phyloP scores from a whole-genome alignment of 2,329 filamentous ascomycete genomes.

The Mollisia scopiformis region DNA sequence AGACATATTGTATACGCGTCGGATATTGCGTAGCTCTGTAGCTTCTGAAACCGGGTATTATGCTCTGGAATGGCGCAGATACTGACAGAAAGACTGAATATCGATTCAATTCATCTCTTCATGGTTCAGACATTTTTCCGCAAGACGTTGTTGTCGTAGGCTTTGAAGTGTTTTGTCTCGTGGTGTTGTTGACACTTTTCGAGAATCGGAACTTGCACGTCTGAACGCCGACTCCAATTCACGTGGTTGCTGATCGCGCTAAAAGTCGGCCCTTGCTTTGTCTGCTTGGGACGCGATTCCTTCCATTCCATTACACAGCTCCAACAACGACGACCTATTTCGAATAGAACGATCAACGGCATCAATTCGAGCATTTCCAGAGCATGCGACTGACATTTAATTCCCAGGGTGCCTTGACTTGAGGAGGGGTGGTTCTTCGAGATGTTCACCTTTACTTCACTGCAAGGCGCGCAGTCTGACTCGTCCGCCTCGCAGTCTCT shows the following conservation, averaged over 20 bases:
- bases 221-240: background rate
- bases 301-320: background rate
- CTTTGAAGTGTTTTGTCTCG: constrained; percentile 1
- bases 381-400: constrained; percentile 13
- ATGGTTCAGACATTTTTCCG: background rate
- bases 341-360: background rate
- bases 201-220: background rate
- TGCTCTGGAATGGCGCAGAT: constrained; percentile 20
- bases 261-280: background rate
- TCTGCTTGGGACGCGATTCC: constrained; percentile 4
- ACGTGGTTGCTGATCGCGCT: background rate
- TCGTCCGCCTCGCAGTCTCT: constrained; percentile 92
- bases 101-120: background rate
- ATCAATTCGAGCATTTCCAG: background rate
- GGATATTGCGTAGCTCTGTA: background rate
- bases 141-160: background rate
- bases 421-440: constrained; percentile 24
- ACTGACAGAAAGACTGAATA: background rate
- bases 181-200: constrained; percentile 6
- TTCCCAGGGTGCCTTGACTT: constrained; percentile 16
- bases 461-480: constrained; percentile 87
- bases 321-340: background rate
- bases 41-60: background rate
- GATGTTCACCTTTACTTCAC: constrained; percentile 96
- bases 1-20: constrained; percentile 46